Base-by-base conservation (phyloP, 179 eudicot species). In the Camellia oleifera region DNA sequence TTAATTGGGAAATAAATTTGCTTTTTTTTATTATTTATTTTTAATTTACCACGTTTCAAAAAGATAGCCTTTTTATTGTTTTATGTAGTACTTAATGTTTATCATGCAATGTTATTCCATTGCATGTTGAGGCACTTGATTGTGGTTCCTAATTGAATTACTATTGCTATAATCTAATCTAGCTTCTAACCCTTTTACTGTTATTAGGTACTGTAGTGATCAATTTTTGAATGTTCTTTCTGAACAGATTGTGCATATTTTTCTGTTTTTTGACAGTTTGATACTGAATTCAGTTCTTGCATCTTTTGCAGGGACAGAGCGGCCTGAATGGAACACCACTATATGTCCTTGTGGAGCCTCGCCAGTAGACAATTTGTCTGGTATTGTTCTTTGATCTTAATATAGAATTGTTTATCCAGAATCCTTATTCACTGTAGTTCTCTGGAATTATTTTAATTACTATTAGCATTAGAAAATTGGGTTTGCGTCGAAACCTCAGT, bases 311-410 rank as follows among this genome's bases (percentile, higher is more conserved):
- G 91, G 89, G 87, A 61, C 74, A 75, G 52, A 80, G 81, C 62
- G 76, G 76, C 73, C 78, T 87, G 77, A 78, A 81, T 42, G 89
- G 87, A n/a, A 83, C 85, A 68, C 89, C 91, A 23, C 77, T 86
- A 2, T 88, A 85, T 62, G 78, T 88, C 65, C 85, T 88, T 40
- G 89, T 88, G 74, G 91, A 88, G 82, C 88, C 91, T 80, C 88
- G 91, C 53, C 85, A 85, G 65, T 83, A 79, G 64, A 7, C 52
- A 45, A 56, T 3, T 12, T 13, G 14, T 53, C 6, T 72, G 77
- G 65, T 74, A 74, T 74, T 14, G 23, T 32, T n/a, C 20, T 74
- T 14, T 44, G 40, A 74, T 26, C 18, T 17, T 54, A 23, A 50
- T 20, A 48, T 10, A 50, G 3, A 71, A 60, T 0, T 60, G 5